Percentiles rank a stretch among this genome's conserved stretches.
These are phyloP conservation scores for Botrytis squamosa DNA, from an alignment of 2,329 filamentous ascomycete species.

Conservation along the genomic window DNA sequence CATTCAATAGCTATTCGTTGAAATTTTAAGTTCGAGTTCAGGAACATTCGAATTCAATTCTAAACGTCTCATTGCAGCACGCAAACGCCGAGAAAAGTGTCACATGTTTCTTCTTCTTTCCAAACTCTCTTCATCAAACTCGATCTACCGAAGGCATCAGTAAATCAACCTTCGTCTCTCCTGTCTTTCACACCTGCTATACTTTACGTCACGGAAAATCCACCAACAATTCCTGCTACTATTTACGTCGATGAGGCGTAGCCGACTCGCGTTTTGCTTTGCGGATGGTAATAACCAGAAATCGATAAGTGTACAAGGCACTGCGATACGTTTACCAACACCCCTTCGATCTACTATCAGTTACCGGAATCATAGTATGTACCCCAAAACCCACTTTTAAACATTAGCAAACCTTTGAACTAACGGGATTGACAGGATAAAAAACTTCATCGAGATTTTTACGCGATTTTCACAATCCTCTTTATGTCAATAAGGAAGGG, in stretches of 20 bases:
- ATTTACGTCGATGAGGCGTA: neutral
- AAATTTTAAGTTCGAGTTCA: neutral
- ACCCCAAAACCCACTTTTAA: rapidly evolving
- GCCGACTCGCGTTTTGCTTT: neutral
- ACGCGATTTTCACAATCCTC: rapidly evolving
- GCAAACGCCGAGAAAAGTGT: neutral
- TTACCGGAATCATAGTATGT: too few relatives aligned
- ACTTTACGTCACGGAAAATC: neutral
- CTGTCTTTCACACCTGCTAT: neutral
- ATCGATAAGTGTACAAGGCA: neutral
- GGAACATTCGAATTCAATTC: neutral
- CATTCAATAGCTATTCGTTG: rapidly evolving
- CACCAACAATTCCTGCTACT: too few relatives aligned
- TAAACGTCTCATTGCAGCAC: too few relatives aligned
- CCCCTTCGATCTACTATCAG: rapidly evolving
- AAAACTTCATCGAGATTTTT: too few relatives aligned
- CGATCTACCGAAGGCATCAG: rapidly evolving
- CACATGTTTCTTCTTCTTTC: rapidly evolving
- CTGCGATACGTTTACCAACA: neutral
- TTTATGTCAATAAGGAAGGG: neutral
- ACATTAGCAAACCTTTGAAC: neutral
- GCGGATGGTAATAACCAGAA: too few relatives aligned
- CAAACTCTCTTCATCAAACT: rapidly evolving
- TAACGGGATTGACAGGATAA: neutral
- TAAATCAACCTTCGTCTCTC: neutral